Percentiles rank a stretch among this genome's conserved stretches.
Conservation (phyloP, 2,329 filamentous ascomycete genomes). For the Didymella lethalis region DNA sequence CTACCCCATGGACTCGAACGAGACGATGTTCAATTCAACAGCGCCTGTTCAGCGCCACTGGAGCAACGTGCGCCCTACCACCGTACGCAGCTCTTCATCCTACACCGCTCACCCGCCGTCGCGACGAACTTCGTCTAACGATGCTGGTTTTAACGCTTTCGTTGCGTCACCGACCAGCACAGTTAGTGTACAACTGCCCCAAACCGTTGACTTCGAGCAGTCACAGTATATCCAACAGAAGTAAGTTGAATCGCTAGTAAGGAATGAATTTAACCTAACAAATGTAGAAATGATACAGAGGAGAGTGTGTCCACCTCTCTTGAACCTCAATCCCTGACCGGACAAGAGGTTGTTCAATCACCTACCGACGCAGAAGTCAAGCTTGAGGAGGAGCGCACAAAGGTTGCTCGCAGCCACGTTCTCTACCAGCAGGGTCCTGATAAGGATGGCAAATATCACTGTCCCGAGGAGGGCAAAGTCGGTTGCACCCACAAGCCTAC, state of each 20-base stretch:
- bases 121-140: slow-evolving; percentile 36
- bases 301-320: slow-evolving; percentile 35
- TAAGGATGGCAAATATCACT: slow-evolving; percentile 87
- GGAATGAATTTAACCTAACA: slow-evolving; percentile 9
- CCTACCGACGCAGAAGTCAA: slow-evolving; percentile 43
- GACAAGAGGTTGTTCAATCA: slow-evolving; percentile 42
- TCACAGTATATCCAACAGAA: slow-evolving; percentile 29
- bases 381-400: slow-evolving; percentile 50
- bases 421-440: slow-evolving; percentile 73
- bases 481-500: slow-evolving; percentile 90
- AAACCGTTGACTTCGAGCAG: slow-evolving; percentile 35
- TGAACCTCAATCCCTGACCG: slow-evolving; percentile 37
- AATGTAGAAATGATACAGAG: slow-evolving; percentile 38
- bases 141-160: slow-evolving; percentile 36
- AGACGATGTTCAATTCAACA: slow-evolving; percentile 35
- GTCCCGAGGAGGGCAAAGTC: slow-evolving; percentile 78
- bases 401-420: slow-evolving; percentile 62
- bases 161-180: slow-evolving; percentile 46
- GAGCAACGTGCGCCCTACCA: slow-evolving; percentile 33
- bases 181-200: slow-evolving; percentile 36
- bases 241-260: slow-evolving; percentile 19
- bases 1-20: slow-evolving; percentile 32
- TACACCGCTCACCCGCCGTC: slow-evolving; percentile 34
- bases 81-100: slow-evolving; percentile 40
- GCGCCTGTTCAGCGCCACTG: slow-evolving; percentile 33